phyloP scores from a whole-genome alignment of 495 filamentous ascomycete species.

The Lepidopterella palustris region DNA sequence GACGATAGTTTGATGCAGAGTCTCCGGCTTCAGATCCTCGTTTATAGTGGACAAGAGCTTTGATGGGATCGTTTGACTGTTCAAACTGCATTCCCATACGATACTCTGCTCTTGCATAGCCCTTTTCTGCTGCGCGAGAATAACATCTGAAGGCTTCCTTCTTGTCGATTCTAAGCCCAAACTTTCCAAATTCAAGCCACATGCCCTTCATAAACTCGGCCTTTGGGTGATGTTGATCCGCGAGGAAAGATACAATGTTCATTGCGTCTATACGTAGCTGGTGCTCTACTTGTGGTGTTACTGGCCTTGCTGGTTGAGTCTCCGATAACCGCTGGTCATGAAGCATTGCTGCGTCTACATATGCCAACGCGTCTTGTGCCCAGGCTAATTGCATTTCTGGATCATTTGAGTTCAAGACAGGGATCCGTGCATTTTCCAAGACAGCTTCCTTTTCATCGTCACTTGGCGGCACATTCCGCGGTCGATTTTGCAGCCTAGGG shows the following conservation, averaged over 20 bases:
- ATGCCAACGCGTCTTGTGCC: constrained; percentile 87
- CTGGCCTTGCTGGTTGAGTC: constrained; percentile 56
- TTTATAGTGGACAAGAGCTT: constrained; percentile 84
- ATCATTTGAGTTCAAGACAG: constrained; percentile 88
- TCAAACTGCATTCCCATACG: constrained; percentile 98
- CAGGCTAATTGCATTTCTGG: constrained; percentile 94
- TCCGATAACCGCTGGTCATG: constrained; percentile 59
- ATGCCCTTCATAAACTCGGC: constrained; percentile 92
- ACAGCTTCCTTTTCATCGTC: constrained; percentile 90
- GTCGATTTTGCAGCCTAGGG: constrained; percentile 71
- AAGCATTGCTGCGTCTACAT: constrained; percentile 75
- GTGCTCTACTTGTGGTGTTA: constrained; percentile 81
- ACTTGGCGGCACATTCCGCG: constrained; percentile 85
- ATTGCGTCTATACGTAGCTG: constrained; percentile 81
- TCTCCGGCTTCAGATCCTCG: constrained; percentile 69
- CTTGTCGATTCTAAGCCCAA: constrained; percentile 79
- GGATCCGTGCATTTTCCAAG: constrained; percentile 70
- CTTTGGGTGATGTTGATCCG: constrained; percentile 86
- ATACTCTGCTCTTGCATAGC: constrained; percentile 93
- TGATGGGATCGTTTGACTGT: constrained; percentile 79
- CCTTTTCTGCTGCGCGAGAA: constrained; percentile 74
- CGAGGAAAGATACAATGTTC: constrained; percentile 82
- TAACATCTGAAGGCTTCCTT: constrained; percentile 89
- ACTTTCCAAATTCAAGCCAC: constrained; percentile 98
- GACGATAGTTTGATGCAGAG: constrained; percentile 88